Conservation (phyloP, 192 early-diverging fungal species). For the Gamsiella multidivaricata region DNA sequence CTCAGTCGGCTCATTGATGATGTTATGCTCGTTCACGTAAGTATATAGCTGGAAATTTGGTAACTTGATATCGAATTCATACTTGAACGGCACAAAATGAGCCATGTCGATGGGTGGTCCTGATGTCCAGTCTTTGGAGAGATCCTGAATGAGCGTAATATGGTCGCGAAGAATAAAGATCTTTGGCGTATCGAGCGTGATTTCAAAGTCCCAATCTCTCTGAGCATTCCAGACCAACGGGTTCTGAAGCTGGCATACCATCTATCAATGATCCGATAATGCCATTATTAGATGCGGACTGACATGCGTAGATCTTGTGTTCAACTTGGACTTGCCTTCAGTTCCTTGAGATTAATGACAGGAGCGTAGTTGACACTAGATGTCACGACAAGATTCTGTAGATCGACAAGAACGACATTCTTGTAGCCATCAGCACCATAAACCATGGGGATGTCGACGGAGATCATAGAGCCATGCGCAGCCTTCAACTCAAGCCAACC, state of each 20-base stretch:
- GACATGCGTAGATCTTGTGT: too few relatives aligned
- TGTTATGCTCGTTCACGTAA: slow-evolving; percentile 81
- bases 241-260: slow-evolving; percentile 64
- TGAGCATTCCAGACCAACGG: slow-evolving; percentile 79
- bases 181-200: slow-evolving; percentile 55
- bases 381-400: slow-evolving; percentile 60
- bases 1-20: slow-evolving; percentile 78
- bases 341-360: slow-evolving; percentile 59
- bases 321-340: slow-evolving; percentile 61
- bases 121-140: slow-evolving; percentile 75
- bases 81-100: slow-evolving; percentile 77
- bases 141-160: slow-evolving; percentile 77
- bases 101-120: slow-evolving; percentile 61
- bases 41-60: slow-evolving; percentile 65
- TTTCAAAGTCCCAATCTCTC: slow-evolving; percentile 74
- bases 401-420: slow-evolving; percentile 58
- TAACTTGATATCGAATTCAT: slow-evolving; percentile 65
- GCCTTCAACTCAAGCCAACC: slow-evolving; percentile 80
- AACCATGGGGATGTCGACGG: slow-evolving; percentile 70
- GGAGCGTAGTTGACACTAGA: slow-evolving; percentile 78
- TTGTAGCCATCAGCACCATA: slow-evolving; percentile 64
- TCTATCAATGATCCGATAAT: slow-evolving; percentile 56
- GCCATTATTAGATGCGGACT: too few relatives aligned
- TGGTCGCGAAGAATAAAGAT: slow-evolving; percentile 81
- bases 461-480: slow-evolving; percentile 58